Conservation (phyloP, 1,284 basidiomycete species). For the Phellinidium pouzarii region DNA sequence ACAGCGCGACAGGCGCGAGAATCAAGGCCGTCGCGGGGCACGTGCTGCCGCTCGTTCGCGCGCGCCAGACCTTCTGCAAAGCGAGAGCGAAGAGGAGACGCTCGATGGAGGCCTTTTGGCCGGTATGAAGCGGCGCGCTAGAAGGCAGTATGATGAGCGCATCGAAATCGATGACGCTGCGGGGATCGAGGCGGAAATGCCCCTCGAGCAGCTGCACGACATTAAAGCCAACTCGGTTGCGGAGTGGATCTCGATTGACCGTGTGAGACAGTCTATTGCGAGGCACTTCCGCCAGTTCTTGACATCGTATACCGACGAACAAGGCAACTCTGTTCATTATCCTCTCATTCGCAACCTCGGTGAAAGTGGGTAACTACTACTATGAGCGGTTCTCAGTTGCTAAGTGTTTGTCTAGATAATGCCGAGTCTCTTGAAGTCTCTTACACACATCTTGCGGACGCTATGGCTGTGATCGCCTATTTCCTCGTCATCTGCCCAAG, state of each 20-base stretch:
- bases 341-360: constrained; percentile 90
- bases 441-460: constrained; percentile 84
- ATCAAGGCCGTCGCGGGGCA: constrained; percentile 53
- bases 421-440: constrained; percentile 97
- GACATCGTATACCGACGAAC: constrained; percentile 91
- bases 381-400: neutral
- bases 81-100: constrained; percentile 50
- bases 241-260: constrained; percentile 93
- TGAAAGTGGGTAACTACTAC: constrained; percentile 63
- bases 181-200: constrained; percentile 86
- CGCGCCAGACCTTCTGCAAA: constrained; percentile 81
- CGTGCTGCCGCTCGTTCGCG: constrained; percentile 72
- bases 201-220: constrained; percentile 92
- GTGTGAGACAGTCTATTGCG: constrained; percentile 84
- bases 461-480: constrained; percentile 93
- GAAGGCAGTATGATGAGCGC: constrained; percentile 86
- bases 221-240: constrained; percentile 96
- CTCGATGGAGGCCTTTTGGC: constrained; percentile 48
- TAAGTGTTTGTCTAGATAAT: constrained; percentile 56
- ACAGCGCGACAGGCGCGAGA: constrained; percentile 77
- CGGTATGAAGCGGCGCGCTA: constrained; percentile 71
- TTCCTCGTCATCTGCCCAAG: constrained; percentile 94
- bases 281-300: constrained; percentile 94
- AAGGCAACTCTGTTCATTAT: constrained; percentile 90
- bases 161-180: constrained; percentile 80